phyloP scores from a whole-genome alignment of 2,329 filamentous ascomycete species.

The Curvularia spicifera region DNA sequence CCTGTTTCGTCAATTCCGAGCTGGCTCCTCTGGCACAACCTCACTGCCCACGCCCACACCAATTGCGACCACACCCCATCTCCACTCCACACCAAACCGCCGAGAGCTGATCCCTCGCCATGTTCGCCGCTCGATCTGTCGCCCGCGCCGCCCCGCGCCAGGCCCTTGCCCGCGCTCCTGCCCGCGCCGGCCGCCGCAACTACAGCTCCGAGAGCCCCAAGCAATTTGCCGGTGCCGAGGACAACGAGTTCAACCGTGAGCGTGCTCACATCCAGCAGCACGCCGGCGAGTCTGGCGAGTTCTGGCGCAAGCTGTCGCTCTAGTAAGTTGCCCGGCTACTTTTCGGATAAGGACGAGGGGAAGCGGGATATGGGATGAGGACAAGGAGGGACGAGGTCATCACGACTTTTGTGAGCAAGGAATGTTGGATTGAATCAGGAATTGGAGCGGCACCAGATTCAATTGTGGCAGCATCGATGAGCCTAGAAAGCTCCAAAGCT shows the following conservation, averaged over 20 bases:
- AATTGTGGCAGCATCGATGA: neutral
- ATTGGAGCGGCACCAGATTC: neutral
- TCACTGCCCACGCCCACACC: slow-evolving; percentile 32
- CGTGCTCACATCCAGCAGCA: slow-evolving; percentile 89
- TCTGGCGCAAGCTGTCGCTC: slow-evolving; percentile 95
- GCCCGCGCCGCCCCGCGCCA: slow-evolving; percentile 61
- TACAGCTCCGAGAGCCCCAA: slow-evolving; percentile 68
- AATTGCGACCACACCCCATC: slow-evolving; percentile 34
- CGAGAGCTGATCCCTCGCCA: slow-evolving; percentile 26
- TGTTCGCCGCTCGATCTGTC: slow-evolving; percentile 45
- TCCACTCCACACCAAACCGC: slow-evolving; percentile 38
- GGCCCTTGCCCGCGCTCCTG: slow-evolving; percentile 61
- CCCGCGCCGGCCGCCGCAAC: slow-evolving; percentile 72
- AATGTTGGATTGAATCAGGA: neutral
- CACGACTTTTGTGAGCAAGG: neutral
- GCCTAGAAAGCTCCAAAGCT: neutral
- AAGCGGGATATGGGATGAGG: neutral
- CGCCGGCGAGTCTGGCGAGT: slow-evolving; percentile 80
- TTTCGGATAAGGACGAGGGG: neutral
- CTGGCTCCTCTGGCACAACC: slow-evolving; percentile 24
- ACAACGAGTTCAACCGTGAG: slow-evolving; percentile 95
- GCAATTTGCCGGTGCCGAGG: slow-evolving; percentile 66
- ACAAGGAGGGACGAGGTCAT: neutral
- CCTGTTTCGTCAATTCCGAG: slow-evolving; percentile 31
- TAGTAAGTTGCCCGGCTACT: slow-evolving; percentile 69